Evolutionary conservation across 2,329 filamentous ascomycete genomes (phyloP).

Genomic region (Coniochaeta ligniaria): DNA sequence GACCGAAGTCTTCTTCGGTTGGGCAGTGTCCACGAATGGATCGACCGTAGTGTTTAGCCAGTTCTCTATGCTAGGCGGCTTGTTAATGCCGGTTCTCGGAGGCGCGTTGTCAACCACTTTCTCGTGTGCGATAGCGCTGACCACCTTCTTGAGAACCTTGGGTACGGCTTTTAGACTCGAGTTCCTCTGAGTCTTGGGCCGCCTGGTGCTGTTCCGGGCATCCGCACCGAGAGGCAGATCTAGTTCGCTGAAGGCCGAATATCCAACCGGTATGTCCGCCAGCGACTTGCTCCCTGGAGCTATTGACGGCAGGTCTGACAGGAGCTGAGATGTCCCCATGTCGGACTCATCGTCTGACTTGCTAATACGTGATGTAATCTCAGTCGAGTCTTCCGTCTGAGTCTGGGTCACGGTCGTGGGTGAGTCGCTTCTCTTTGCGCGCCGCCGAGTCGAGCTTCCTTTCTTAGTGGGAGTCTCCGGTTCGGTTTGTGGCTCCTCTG

Average conservation of each 20-base stretch:
- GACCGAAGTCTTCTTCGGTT: constrained; percentile 23
- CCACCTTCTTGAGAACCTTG: constrained; percentile 58
- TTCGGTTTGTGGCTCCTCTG: constrained; percentile 28
- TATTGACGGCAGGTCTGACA: constrained; percentile 32
- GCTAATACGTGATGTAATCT: constrained; percentile 19
- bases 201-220: constrained; percentile 30
- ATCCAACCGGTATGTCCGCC: constrained; percentile 56
- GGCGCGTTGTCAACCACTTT: constrained; percentile 45
- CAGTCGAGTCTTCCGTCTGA: constrained; percentile 13
- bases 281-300: constrained; percentile 40
- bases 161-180: constrained; percentile 53
- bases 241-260: constrained; percentile 60
- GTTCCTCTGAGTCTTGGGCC: constrained; percentile 41
- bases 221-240: constrained; percentile 46
- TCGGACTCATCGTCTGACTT: constrained; percentile 10
- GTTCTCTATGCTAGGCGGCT: constrained; percentile 57
- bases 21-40: constrained; percentile 46
- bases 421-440: constrained; percentile 11
- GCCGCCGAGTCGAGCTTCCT: constrained; percentile 11
- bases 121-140: constrained; percentile 56
- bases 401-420: constrained; percentile 20
- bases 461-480: constrained; percentile 29
- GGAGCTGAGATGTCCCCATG: constrained; percentile 21
- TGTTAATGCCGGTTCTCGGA: constrained; percentile 40
- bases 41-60: constrained; percentile 59